phyloP scores from a whole-genome alignment of 2,329 filamentous ascomycete species.

The Fusarium temperatum region DNA sequence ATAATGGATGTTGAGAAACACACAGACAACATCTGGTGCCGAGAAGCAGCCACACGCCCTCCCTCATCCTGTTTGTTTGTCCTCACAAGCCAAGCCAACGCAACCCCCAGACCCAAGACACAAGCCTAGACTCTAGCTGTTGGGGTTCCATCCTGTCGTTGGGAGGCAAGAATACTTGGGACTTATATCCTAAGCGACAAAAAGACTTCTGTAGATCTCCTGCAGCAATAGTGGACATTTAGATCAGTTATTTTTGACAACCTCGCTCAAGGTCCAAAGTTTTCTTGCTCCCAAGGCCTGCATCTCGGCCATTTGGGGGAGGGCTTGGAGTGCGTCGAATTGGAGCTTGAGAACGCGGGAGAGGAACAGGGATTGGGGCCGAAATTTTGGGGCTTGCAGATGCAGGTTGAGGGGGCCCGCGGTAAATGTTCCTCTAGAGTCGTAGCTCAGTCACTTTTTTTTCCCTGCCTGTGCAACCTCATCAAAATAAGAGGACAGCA shows the following conservation, averaged over 20 bases:
- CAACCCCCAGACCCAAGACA: constrained; percentile 22
- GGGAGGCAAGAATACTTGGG: not conserved
- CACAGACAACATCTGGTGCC: constrained; percentile 8
- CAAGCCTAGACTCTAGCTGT: constrained; percentile 12
- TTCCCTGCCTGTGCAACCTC: constrained; percentile 27
- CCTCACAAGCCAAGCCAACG: constrained; percentile 4
- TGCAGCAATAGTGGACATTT: not conserved
- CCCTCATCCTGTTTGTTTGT: not conserved
- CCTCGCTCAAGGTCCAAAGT: not conserved
- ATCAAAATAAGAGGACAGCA: constrained; percentile 26
- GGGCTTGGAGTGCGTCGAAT: constrained; percentile 25
- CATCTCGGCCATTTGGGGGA: constrained; percentile 31
- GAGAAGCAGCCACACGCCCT: constrained; percentile 23
- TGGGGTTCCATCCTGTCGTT: constrained; percentile 18
- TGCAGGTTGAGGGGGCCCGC: constrained; percentile 30
- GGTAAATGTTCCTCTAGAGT: constrained; percentile 31
- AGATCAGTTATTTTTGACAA: not conserved
- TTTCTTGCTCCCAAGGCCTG: not conserved
- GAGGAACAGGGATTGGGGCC: constrained; percentile 20
- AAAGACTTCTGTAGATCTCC: not conserved
- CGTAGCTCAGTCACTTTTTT: constrained; percentile 17
- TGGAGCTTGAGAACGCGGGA: constrained; percentile 20
- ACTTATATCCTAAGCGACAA: not conserved
- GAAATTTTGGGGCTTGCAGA: constrained; percentile 35
- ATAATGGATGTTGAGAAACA: not conserved